Conservation (phyloP, 176 grass and related monocot species). For the Bolboschoenus planiculmis region DNA sequence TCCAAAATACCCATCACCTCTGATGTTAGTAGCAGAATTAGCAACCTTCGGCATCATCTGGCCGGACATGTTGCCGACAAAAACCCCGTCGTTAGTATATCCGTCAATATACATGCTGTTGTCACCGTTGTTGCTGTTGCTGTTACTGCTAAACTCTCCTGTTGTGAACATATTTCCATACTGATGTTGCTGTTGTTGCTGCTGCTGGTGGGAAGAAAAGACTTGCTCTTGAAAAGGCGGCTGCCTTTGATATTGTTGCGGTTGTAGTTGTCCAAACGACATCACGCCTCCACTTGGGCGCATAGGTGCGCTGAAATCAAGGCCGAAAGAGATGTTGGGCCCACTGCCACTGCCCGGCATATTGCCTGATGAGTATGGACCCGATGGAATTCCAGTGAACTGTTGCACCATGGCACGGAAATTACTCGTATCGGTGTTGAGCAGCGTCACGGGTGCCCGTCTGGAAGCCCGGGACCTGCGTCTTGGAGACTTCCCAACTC, state of each 20-base stretch:
- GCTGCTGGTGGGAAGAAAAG: conserved; percentile 31
- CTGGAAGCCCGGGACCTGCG: conserved; percentile 57
- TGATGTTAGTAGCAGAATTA: conserved; percentile 21
- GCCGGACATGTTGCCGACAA: conserved; percentile 33
- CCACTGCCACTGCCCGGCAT: conserved; percentile 24
- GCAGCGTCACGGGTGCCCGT: conserved; percentile 68
- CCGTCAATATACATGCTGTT: conserved; percentile 17
- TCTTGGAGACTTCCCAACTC: conserved; percentile 45
- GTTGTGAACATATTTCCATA: conserved; percentile 7
- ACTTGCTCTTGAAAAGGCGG: conserved; percentile 41
- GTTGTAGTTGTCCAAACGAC: conserved; percentile 35
- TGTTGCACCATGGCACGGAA: conserved; percentile 99
- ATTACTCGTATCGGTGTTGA: conserved; percentile 93
- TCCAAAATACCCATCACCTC: conserved; percentile 39
- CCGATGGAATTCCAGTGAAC: conserved; percentile 76
- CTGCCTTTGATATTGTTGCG: conserved; percentile 12
- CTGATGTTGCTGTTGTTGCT: conserved; percentile 31
- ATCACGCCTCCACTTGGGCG: conserved; percentile 19
- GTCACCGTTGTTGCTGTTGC: neutral
- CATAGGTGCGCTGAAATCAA: conserved; percentile 8
- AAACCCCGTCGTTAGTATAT: conserved; percentile 37
- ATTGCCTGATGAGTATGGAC: conserved; percentile 12
- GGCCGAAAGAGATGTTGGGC: conserved; percentile 42
- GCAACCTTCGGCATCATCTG: conserved; percentile 39
- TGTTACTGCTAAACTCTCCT: conserved; percentile 11